phyloP scores from a whole-genome alignment of 202 grass and related monocot genomes.

The Panicum virgatum region DNA sequence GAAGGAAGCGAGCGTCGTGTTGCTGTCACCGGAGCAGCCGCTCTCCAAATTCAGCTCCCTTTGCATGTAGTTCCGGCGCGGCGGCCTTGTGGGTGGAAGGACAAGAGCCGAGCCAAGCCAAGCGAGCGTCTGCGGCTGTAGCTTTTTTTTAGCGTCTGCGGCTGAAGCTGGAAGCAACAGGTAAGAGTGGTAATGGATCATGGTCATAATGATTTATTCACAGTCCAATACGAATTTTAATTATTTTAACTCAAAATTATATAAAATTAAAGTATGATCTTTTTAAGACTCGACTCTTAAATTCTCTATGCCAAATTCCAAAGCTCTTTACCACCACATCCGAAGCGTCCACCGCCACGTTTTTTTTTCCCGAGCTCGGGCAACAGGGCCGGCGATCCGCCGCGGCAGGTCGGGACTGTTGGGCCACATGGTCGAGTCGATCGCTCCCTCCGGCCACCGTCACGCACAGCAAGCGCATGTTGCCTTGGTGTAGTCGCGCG shows the following conservation, averaged over 20 bases:
- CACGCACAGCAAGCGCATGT: too few species aligned
- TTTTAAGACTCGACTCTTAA: too few species aligned
- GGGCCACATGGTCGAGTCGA: not conserved
- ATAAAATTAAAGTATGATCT: too few species aligned
- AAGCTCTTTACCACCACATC: too few species aligned
- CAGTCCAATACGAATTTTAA: too few species aligned
- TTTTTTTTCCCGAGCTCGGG: not conserved
- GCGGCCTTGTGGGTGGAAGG: not conserved
- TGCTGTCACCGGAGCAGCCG: not conserved
- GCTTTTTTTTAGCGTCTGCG: too few species aligned
- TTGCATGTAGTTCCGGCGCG: not conserved
- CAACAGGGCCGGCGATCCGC: not conserved
- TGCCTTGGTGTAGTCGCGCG: too few species aligned
- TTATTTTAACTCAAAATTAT: too few species aligned
- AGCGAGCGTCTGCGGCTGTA: not conserved
- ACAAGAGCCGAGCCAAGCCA: not conserved
- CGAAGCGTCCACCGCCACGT: not conserved
- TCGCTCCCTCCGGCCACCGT: not conserved
- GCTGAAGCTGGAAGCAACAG: not conserved
- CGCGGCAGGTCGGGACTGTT: not conserved
- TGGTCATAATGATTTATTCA: too few species aligned
- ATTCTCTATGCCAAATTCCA: too few species aligned
- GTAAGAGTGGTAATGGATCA: too few species aligned
- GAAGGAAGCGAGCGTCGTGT: not conserved
- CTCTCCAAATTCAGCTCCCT: not conserved